Evolutionary conservation across 306 rosid species (phyloP), one percentile per base, ranked within the genome.

Genomic region (Geum urbanum): DNA sequence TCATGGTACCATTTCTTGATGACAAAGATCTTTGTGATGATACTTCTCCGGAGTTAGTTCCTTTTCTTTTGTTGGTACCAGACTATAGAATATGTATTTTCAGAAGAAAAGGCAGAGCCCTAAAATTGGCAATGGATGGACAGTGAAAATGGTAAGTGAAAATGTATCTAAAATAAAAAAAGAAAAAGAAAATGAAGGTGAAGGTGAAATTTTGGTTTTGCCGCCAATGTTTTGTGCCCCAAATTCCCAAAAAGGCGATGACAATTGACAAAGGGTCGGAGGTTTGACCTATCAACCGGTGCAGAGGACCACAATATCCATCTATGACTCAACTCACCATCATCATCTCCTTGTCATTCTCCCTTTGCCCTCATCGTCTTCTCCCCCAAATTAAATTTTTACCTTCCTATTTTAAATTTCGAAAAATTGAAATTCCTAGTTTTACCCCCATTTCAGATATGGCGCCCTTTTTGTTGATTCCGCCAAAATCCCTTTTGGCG

Each of bases 401-500:
- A 8, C 58, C 12, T 53, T 10, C 20, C 20, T 24, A 32, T 13
- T 10, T 2, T 22, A 57, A 57, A 24, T 32, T 27, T 27, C 16
- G 27, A 16, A 2, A 6, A 58, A 56, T 56, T 69, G n/a, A 51
- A 68, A 40, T 69, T 69, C 4, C 14, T 14, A 62, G 16, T 12
- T 16, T 32, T 12, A 27, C 9, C 9, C 60, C 45, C 10, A 44
- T 40, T 18, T 5, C 57, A 35, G 56, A 46, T 24, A 24, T 70
- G 81, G 83, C 86, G 86, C 91, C 86, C 75, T 80, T 78, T 81
- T 78, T 43, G 80, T 47, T 66, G 47, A 67, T 71, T 85, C 81
- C 74, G 58, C 74, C 57, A 51, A 62, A 74, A 54, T 20, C 0
- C 32, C 47, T 79, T 86, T 86, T 86, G 96, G 92, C 89, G 91